Conservation (phyloP, 2,329 filamentous ascomycete species). For the Sphaerulina populicola region DNA sequence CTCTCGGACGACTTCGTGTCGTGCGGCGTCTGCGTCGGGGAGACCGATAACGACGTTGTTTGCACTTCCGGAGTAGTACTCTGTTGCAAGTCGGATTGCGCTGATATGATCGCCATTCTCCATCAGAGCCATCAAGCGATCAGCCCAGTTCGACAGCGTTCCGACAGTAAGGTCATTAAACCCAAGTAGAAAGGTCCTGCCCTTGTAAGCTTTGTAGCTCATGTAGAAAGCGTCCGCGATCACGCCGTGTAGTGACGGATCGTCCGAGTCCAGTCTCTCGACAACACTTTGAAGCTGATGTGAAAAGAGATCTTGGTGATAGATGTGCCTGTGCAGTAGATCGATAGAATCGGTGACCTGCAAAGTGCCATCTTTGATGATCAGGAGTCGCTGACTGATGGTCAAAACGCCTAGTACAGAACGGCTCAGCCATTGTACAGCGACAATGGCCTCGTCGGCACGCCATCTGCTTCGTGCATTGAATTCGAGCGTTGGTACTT, state of each 20-base stretch:
- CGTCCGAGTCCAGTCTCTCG: constrained; percentile 79
- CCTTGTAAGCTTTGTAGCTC: constrained; percentile 94
- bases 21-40: constrained; percentile 67
- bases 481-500: constrained; percentile 70
- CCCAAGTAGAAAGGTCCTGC: constrained; percentile 82
- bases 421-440: constrained; percentile 90
- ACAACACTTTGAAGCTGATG: constrained; percentile 75
- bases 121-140: constrained; percentile 86
- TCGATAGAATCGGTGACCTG: constrained; percentile 93
- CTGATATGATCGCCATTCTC: constrained; percentile 92
- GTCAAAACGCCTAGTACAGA: constrained; percentile 88
- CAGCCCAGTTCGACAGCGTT: constrained; percentile 92
- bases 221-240: constrained; percentile 97
- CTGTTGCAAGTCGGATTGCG: constrained; percentile 81
- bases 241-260: constrained; percentile 84
- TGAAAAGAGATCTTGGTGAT: constrained; percentile 84
- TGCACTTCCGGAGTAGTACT: constrained; percentile 83
- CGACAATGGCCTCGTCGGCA: constrained; percentile 89
- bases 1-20: constrained; percentile 76
- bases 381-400: constrained; percentile 84
- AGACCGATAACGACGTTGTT: constrained; percentile 91
- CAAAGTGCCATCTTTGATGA: constrained; percentile 81
- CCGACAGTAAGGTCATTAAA: constrained; percentile 89
- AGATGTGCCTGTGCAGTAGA: constrained; percentile 82
- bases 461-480: constrained; percentile 79